Evolutionary conservation across 1,284 basidiomycete species (phyloP).

Genomic region (Ganoderma meredithae): DNA sequence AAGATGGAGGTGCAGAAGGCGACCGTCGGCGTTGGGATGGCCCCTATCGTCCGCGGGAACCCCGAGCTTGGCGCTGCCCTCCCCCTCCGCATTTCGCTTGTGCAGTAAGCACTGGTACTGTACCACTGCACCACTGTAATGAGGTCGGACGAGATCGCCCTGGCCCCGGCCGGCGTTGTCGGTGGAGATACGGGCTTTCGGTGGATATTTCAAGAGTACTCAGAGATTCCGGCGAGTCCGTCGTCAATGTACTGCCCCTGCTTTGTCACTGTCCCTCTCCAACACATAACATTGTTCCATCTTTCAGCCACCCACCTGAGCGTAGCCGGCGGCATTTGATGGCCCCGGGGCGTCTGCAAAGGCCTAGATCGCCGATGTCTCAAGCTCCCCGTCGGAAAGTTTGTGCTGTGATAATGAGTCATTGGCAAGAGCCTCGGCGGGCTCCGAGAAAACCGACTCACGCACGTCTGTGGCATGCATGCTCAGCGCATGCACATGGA

Average conservation of each 20-base stretch:
- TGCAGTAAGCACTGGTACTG: not conserved
- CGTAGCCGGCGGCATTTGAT: too few relatives aligned
- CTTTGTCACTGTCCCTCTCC: not conserved
- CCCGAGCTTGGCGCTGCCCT: conserved; percentile 43
- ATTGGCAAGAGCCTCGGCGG: too few relatives aligned
- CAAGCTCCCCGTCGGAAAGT: too few relatives aligned
- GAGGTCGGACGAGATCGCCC: not conserved
- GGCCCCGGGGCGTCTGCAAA: too few relatives aligned
- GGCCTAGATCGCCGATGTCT: too few relatives aligned
- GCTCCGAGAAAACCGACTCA: too few relatives aligned
- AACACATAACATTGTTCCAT: too few relatives aligned
- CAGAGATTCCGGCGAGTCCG: not conserved
- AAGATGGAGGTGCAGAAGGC: conserved; percentile 47
- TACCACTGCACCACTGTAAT: not conserved
- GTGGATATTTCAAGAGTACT: not conserved
- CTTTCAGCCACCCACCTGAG: too few relatives aligned
- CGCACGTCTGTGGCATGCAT: too few relatives aligned
- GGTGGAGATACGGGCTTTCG: not conserved
- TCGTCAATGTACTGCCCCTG: not conserved
- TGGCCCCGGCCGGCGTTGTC: not conserved
- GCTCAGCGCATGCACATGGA: too few relatives aligned
- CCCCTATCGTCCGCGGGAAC: conserved; percentile 55
- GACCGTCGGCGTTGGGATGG: conserved; percentile 46
- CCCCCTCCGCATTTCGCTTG: conserved; percentile 23
- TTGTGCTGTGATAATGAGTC: too few relatives aligned